Evolutionary conservation across 139 green algal genomes (phyloP).

Genomic region (Chlorokybus atmophyticus): DNA sequence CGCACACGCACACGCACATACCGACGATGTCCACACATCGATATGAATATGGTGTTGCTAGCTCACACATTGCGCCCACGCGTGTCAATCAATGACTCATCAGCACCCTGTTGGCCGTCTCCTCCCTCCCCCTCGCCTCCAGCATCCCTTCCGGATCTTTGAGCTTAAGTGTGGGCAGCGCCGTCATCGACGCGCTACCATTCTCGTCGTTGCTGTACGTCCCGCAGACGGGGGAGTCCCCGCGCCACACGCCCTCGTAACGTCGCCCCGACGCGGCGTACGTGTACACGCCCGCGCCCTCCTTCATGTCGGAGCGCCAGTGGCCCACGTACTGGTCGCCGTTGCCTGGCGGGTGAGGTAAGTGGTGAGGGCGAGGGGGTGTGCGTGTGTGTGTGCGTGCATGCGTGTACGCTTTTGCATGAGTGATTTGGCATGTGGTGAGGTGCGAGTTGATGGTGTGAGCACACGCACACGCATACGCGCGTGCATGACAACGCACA

Average conservation of each 20-base stretch:
- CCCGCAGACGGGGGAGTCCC: conserved; percentile 14
- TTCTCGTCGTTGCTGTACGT: conserved; percentile 3
- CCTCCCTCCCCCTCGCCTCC: not conserved
- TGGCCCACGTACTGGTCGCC: conserved; percentile 51
- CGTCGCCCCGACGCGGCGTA: conserved; percentile 14
- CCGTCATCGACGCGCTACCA: not conserved
- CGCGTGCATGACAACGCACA: too few relatives aligned
- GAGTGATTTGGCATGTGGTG: too few relatives aligned
- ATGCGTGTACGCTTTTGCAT: too few relatives aligned
- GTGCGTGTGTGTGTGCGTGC: too few relatives aligned
- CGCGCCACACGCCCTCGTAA: conserved; percentile 24
- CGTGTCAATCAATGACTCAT: too few relatives aligned
- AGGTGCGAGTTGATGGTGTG: too few relatives aligned
- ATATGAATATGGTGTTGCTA: too few relatives aligned
- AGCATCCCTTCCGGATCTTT: not conserved
- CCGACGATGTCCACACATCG: too few relatives aligned
- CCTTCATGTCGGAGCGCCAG: conserved; percentile 50
- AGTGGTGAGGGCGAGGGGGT: too few relatives aligned
- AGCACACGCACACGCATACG: too few relatives aligned
- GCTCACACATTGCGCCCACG: too few relatives aligned
- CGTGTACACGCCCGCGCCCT: conserved; percentile 45
- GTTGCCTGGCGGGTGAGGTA: not conserved
- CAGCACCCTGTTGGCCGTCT: not conserved
- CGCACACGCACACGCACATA: too few relatives aligned
- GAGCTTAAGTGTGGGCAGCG: not conserved